Evolutionary conservation across 208 protist genomes (phyloP).

Genomic region (Endotrypanum monterogeii): DNA sequence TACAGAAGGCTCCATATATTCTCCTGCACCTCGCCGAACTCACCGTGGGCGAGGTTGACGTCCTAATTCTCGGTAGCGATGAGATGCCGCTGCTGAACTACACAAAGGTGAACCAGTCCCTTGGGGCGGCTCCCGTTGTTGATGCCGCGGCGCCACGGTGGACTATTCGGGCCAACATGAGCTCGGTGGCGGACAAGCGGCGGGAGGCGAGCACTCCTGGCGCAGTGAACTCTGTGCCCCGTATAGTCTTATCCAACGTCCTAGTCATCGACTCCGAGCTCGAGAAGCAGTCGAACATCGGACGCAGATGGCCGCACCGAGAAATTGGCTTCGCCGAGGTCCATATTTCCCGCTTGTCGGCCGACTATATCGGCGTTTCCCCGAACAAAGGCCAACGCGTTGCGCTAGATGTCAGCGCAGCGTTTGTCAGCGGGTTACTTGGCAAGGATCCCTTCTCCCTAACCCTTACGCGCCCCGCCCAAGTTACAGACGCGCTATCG

Average conservation of each 20-base stretch:
- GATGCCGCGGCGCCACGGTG: constrained; percentile 60
- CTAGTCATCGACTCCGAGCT: constrained; percentile 71
- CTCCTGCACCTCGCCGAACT: constrained; percentile 74
- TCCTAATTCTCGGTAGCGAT: constrained; percentile 43
- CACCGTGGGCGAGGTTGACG: constrained; percentile 70
- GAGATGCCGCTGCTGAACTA: constrained; percentile 52
- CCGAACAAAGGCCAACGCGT: constrained; percentile 69
- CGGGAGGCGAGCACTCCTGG: neutral
- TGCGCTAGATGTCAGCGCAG: constrained; percentile 37
- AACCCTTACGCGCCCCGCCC: constrained; percentile 32
- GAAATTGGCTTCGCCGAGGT: constrained; percentile 79
- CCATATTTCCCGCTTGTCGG: constrained; percentile 69
- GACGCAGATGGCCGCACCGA: constrained; percentile 82
- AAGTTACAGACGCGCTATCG: constrained; percentile 21
- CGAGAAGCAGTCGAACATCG: constrained; percentile 75
- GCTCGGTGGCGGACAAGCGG: constrained; percentile 18
- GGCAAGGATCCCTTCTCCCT: constrained; percentile 2
- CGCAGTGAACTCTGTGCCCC: neutral
- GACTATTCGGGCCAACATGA: constrained; percentile 42
- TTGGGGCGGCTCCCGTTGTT: constrained; percentile 28
- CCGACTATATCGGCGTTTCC: constrained; percentile 61
- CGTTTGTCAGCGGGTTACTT: constrained; percentile 5
- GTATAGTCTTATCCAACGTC: constrained; percentile 41
- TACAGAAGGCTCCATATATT: constrained; percentile 73
- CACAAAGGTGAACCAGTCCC: constrained; percentile 33